Conservation (phyloP, 1,139 yeast genomes). For the Martiniozyma asiatica region DNA sequence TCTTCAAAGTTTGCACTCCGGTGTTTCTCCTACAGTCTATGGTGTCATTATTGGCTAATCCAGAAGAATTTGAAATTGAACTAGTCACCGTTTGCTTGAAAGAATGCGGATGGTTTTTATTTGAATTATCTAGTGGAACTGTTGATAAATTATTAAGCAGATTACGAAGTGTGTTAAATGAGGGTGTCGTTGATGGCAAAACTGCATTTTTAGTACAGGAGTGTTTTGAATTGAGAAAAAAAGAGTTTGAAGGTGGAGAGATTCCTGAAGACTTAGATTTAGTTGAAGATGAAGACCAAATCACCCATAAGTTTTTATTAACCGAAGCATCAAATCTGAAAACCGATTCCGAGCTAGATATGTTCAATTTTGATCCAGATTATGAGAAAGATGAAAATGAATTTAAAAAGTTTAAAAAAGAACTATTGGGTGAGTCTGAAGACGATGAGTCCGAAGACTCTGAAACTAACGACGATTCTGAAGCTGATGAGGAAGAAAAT, state of each 20-base stretch:
- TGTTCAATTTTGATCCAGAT: constrained; percentile 39
- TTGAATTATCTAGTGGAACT: constrained; percentile 31
- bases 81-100: constrained; percentile 33
- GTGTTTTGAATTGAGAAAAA: constrained; percentile 40
- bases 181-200: constrained; percentile 32
- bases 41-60: constrained; percentile 41
- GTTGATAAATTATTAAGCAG: constrained; percentile 47
- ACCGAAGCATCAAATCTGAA: constrained; percentile 37
- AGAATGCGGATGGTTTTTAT: constrained; percentile 33
- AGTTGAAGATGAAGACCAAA: constrained; percentile 54
- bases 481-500: constrained; percentile 17
- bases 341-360: constrained; percentile 38
- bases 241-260: constrained; percentile 27
- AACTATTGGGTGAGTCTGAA: constrained; percentile 36
- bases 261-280: constrained; percentile 39
- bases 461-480: constrained; percentile 19
- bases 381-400: constrained; percentile 39
- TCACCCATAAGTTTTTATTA: constrained; percentile 47
- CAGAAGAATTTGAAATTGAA: constrained; percentile 42
- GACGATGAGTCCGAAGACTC: constrained; percentile 21
- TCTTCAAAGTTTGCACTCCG: constrained; percentile 55
- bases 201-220: constrained; percentile 40
- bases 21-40: constrained; percentile 52
- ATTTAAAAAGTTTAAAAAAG: constrained; percentile 28
- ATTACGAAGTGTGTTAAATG: constrained; percentile 48